These are phyloP conservation scores for Penicillium hesseltinei DNA, from an alignment of 2,329 filamentous ascomycete species.

Conservation along the genomic window DNA sequence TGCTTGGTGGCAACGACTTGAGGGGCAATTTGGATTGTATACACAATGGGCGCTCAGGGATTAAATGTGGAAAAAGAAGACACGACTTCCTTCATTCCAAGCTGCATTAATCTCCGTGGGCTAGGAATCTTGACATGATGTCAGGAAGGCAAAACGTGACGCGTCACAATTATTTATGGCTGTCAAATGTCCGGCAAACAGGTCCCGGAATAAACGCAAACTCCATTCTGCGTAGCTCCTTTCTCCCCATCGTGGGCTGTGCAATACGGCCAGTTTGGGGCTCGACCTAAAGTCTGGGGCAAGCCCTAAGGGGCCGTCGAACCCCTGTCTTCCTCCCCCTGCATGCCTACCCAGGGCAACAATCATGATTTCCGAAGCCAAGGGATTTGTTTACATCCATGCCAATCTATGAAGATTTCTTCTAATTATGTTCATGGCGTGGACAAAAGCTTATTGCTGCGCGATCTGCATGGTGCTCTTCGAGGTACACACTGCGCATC, in stretches of 20 bases:
- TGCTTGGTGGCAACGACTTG: not conserved
- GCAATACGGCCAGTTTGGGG: not conserved
- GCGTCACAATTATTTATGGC: not conserved
- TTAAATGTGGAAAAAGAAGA: conserved; percentile 5
- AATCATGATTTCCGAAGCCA: not conserved
- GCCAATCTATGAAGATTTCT: not conserved
- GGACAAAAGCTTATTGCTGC: not conserved
- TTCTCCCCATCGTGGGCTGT: not conserved
- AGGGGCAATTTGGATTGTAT: conserved; percentile 1
- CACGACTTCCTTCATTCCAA: conserved; percentile 17
- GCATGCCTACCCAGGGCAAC: not conserved
- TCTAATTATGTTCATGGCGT: not conserved
- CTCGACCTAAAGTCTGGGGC: not conserved
- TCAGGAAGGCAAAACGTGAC: conserved; percentile 1
- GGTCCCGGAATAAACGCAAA: not conserved
- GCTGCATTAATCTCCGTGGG: conserved; percentile 13
- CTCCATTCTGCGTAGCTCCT: not conserved
- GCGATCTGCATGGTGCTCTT: not conserved
- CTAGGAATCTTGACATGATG: conserved; percentile 15
- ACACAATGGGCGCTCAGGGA: not conserved
- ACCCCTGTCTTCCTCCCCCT: conserved; percentile 5
- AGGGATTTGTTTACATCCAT: conserved; percentile 3
- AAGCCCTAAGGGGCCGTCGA: not conserved
- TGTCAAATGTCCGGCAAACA: not conserved
- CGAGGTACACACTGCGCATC: not conserved